Evolutionary conservation across 2,329 filamentous ascomycete genomes (phyloP), one percentile per base, ranked within the genome.

Genomic region (Scedosporium boydii): DNA sequence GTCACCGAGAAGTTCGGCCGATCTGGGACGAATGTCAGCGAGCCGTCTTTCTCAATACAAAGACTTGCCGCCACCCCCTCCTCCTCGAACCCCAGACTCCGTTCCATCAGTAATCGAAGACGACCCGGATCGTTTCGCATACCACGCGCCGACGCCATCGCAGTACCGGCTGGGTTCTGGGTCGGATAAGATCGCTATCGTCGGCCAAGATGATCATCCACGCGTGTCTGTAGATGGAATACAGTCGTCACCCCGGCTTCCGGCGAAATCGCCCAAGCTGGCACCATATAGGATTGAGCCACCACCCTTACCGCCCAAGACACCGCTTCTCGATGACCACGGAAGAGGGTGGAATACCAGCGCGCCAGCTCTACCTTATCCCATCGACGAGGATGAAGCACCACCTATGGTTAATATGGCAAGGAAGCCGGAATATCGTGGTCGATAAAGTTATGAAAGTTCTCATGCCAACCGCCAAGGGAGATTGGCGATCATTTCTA

Each of bases 321-420:
- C 87, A 1, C 89, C 89, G 0, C 80, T 92, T 3, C 84, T 82
- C 0, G 86, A 84, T 63, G 72, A 71, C 67, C 77, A 72, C 5
- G 42, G 42, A 18, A 41, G 21, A 46, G 10, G 53, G 65, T 68
- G 59, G 66, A 69, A 60, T 56, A 69, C 65, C 44, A 76, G 66
- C 68, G 68, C 71, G 5, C 65, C 73, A 1, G 72, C 77, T 7
- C 81, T 90, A 41, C 92, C 92, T 0, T 97, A 97, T 72, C 93
- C 93, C 0, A 76, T 90, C 58, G 87, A 86, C 56, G 84, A 87
- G 55, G 89, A 96, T 69, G 89, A 88, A 27, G 87, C 89, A 29
- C 93, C 93, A 18, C 93, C 93, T 3, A 80, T 84, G 6, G 91
- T 96, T 6, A 96, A 96, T 69, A 89, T 91, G 82, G 87, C 89